phyloP scores from a whole-genome alignment of 805 yeast species.

The Wickerhamomyces bisporus region DNA sequence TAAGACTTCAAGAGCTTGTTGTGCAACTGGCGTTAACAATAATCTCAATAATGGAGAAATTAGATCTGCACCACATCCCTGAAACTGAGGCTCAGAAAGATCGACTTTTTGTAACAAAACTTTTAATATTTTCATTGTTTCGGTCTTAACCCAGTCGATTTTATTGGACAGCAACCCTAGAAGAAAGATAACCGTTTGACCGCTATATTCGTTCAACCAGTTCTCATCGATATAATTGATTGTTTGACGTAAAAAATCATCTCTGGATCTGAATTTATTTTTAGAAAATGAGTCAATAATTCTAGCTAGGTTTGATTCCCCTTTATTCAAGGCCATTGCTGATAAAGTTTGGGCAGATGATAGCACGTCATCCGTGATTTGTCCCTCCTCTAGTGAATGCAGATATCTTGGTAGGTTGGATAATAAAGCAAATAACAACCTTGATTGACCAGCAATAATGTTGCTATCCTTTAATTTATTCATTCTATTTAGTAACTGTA shows the following conservation, averaged over 20 bases:
- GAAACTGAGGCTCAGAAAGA: slow-evolving; percentile 68
- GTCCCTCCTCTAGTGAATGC: slow-evolving; percentile 64
- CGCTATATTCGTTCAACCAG: slow-evolving; percentile 71
- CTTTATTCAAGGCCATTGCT: slow-evolving; percentile 52
- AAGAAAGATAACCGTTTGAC: slow-evolving; percentile 68
- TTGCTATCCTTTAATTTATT: slow-evolving; percentile 64
- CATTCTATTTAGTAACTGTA: slow-evolving; percentile 68
- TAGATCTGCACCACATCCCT: slow-evolving; percentile 91
- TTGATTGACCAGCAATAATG: slow-evolving; percentile 64
- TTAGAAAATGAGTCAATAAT: slow-evolving; percentile 74
- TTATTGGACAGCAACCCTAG: slow-evolving; percentile 77
- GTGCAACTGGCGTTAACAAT: slow-evolving; percentile 78
- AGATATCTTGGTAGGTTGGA: slow-evolving; percentile 81
- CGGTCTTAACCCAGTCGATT: slow-evolving; percentile 71
- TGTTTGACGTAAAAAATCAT: slow-evolving; percentile 81
- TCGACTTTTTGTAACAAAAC: slow-evolving; percentile 74
- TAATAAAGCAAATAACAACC: slow-evolving; percentile 67
- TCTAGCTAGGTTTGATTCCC: slow-evolving; percentile 57
- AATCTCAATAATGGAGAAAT: slow-evolving; percentile 85
- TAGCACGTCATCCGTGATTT: slow-evolving; percentile 44
- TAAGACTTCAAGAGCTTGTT: slow-evolving; percentile 81
- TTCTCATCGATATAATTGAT: slow-evolving; percentile 60
- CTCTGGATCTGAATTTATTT: slow-evolving; percentile 79
- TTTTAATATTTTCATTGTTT: slow-evolving; percentile 72
- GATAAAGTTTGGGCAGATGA: slow-evolving; percentile 54